Base-by-base conservation (phyloP, 1,139 yeast species). In the Sugiyamaella xylanicola region DNA sequence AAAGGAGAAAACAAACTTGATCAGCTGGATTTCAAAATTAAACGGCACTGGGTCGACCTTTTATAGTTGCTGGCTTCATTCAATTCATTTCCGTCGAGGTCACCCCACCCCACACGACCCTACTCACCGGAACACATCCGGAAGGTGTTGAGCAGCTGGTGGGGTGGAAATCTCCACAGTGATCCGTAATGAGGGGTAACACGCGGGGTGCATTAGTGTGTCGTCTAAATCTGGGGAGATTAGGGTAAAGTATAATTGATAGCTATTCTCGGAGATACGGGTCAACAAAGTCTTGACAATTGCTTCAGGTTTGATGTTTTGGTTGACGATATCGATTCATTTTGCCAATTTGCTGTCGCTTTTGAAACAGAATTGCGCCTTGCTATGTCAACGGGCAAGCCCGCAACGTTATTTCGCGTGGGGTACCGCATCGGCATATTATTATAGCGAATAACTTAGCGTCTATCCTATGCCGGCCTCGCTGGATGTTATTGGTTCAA, bases 121-220 rank as follows among this genome's bases (percentile, higher is more conserved):
- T 32, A 13, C 4, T 4, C 32, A 25, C 37, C 37, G 37, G 37
- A 32, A 15, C 37, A 7, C 15, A 4, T 11, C 13, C 37, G 37
- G 37, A 32, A 32, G 37, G n/a, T n/a, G n/a, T n/a, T 15, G 37
- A 5, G 29, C 5, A 25, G 5, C 9, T 25, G 29, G 29, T 25
- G 29, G 29, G 29, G 29, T 25, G 9, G 29, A 25, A 5, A 5
- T 9, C 29, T 9, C 29, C 29, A 5, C 29, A 5, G 9, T 25
- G 29, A 25, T 25, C n/a, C n/a, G 29, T 9, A 25, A 25, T 25
- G 29, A 25, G 37, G 15, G 13, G 15, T 32, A n/a, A 32, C 15
- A 32, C 37, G 37, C 37, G 37, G 37, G 37, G 37, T 32, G 37
- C 37, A 32, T 32, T 32, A 32, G 37, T 32, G 37, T n/a, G 37